phyloP scores from a whole-genome alignment of 371 early-diverging fungal species.

The Syncephalastrum racemosum region DNA sequence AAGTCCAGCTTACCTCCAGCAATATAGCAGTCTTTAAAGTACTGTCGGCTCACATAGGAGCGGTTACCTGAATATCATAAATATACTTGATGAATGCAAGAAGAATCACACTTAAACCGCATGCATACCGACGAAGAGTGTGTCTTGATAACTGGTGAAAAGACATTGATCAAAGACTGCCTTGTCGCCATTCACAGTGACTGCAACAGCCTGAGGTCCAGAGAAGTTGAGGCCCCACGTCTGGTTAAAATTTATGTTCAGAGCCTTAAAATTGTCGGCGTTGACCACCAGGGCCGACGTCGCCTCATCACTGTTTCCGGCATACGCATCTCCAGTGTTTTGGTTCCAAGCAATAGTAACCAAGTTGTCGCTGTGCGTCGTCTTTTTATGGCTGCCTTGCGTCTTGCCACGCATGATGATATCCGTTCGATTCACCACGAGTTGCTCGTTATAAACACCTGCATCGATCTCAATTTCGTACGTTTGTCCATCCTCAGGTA shows the following conservation, averaged over 20 bases:
- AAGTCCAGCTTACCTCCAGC: slow-evolving; percentile 15
- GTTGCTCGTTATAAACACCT: slow-evolving; percentile 19
- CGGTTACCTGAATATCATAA: not conserved
- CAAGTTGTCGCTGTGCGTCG: slow-evolving; percentile 14
- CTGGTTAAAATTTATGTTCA: slow-evolving; percentile 6
- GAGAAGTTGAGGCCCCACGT: slow-evolving; percentile 8
- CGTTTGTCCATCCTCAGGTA: slow-evolving; percentile 14
- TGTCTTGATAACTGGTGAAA: slow-evolving; percentile 37
- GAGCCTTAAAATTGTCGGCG: slow-evolving; percentile 3
- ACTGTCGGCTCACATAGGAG: slow-evolving; percentile 11
- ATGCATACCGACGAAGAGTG: slow-evolving; percentile 22
- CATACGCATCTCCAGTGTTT: not conserved
- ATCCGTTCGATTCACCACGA: slow-evolving; percentile 13
- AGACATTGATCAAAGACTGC: slow-evolving; percentile 20
- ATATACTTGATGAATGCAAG: no score
- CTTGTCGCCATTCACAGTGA: slow-evolving; percentile 6
- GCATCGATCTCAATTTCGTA: slow-evolving; percentile 15
- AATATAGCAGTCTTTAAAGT: slow-evolving; percentile 31
- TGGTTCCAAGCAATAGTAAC: slow-evolving; percentile 13
- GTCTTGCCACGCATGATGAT: slow-evolving; percentile 10
- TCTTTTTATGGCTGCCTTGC: slow-evolving; percentile 7
- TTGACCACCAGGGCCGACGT: slow-evolving; percentile 8
- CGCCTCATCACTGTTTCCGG: slow-evolving; percentile 7
- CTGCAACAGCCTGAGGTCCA: slow-evolving; percentile 16
- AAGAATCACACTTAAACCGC: no score